These are phyloP conservation scores for Colletotrichum cuscutae DNA, from an alignment of 2,329 filamentous ascomycete species.

Conservation along the genomic window DNA sequence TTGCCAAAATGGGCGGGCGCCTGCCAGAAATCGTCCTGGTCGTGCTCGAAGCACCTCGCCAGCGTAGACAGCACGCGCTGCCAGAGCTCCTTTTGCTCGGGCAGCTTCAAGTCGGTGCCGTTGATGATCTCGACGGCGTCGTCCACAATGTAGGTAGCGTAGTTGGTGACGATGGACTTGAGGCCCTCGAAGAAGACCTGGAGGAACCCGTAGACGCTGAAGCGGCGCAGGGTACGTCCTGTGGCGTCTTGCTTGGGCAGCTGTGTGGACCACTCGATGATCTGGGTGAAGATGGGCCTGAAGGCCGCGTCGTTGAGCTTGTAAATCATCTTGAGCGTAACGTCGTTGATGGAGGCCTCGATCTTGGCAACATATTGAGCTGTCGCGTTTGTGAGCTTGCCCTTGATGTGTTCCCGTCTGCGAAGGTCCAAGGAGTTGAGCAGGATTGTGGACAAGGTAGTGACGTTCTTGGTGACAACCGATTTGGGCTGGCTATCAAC, in stretches of 20 bases:
- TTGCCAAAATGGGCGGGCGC: slow-evolving; percentile 85
- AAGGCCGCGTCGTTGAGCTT: slow-evolving; percentile 96
- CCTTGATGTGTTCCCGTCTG: slow-evolving; percentile 61
- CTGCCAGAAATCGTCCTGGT: slow-evolving; percentile 97
- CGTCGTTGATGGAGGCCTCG: slow-evolving; percentile 74
- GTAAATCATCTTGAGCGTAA: slow-evolving; percentile 89
- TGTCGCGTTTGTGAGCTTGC: slow-evolving; percentile 52
- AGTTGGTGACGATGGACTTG: slow-evolving; percentile 94
- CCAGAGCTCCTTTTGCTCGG: slow-evolving; percentile 71
- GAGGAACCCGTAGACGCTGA: slow-evolving; percentile 85
- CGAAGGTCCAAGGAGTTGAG: slow-evolving; percentile 73
- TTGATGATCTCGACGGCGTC: slow-evolving; percentile 74
- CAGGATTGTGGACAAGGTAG: slow-evolving; percentile 74
- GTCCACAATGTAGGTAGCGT: slow-evolving; percentile 86
- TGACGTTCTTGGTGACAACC: slow-evolving; percentile 79
- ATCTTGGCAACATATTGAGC: slow-evolving; percentile 61
- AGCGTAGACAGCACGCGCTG: slow-evolving; percentile 77
- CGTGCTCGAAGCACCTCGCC: slow-evolving; percentile 81
- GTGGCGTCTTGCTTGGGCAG: slow-evolving; percentile 70
- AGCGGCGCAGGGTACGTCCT: slow-evolving; percentile 71
- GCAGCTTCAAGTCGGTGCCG: slow-evolving; percentile 56
- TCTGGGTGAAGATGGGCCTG: slow-evolving; percentile 85
- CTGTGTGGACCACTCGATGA: slow-evolving; percentile 83
- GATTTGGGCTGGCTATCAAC: slow-evolving; percentile 84
- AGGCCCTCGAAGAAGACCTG: slow-evolving; percentile 83